Percentiles rank a stretch among this genome's conserved stretches.
Conservation (phyloP, 805 yeast species). For the Priceomyces carsonii region DNA sequence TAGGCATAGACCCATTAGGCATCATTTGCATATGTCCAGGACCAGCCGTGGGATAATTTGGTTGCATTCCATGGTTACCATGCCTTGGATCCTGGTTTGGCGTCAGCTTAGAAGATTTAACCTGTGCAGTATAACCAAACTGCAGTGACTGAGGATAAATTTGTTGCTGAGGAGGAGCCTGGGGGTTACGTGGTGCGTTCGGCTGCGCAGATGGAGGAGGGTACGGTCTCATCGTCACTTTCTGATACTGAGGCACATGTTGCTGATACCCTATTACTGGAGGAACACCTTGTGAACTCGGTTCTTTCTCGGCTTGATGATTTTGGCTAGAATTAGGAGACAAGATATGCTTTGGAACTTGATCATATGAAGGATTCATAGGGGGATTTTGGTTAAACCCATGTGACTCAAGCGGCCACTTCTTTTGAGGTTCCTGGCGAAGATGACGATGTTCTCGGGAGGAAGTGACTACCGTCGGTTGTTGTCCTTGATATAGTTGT, state of each 20-base stretch:
- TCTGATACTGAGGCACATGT: conserved; percentile 3
- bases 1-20: no score
- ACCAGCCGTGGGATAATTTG: no score
- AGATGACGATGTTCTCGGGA: conserved; percentile 2
- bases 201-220: conserved; percentile 7
- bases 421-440: no score
- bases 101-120: conserved; percentile 6
- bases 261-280: conserved; percentile 6
- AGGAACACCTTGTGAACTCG: conserved; percentile 16
- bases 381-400: neutral
- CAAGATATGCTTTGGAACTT: conserved; percentile 34
- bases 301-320: neutral
- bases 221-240: conserved; percentile 2
- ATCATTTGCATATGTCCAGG: no score
- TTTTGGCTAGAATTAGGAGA: conserved; percentile 31
- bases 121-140: conserved; percentile 13
- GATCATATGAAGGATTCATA: no score
- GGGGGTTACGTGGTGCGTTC: conserved; percentile 4
- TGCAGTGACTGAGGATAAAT: conserved; percentile 13
- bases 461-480: neutral
- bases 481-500: neutral
- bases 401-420: neutral
- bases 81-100: neutral
- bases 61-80: neutral
- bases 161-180: conserved; percentile 16